Evolutionary conservation across 1,284 basidiomycete genomes (phyloP).

Genomic region (Veloboletus limbatus): DNA sequence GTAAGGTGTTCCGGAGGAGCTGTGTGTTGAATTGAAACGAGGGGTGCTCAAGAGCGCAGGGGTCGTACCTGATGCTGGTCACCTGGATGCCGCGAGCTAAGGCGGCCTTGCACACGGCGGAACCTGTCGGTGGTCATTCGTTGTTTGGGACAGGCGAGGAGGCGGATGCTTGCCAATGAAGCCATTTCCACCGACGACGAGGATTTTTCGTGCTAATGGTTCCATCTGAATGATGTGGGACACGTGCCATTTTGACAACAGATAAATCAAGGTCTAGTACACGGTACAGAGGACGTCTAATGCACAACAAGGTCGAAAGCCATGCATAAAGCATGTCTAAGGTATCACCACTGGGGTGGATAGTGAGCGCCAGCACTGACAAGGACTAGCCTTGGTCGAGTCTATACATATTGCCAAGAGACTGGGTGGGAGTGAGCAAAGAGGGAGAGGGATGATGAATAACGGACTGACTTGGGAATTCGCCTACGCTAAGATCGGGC

Average conservation of each 20-base stretch:
- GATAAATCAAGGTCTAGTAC: no score
- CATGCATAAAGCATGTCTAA: not conserved
- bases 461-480: constrained; percentile 52
- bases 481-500: constrained; percentile 52
- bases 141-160: constrained; percentile 1
- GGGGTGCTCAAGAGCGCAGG: not conserved
- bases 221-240: no score
- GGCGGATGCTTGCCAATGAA: constrained; percentile 70
- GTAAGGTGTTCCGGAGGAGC: constrained; percentile 85
- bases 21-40: constrained; percentile 31
- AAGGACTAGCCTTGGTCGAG: constrained; percentile 26
- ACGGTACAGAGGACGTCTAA: constrained; percentile 18
- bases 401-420: constrained; percentile 43
- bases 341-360: constrained; percentile 38
- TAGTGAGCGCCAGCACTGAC: not conserved
- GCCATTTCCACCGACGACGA: constrained; percentile 93
- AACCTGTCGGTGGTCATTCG: constrained; percentile 54
- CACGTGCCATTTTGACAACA: no score
- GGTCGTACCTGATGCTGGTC: constrained; percentile 76
- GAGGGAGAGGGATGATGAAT: not conserved
- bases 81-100: constrained; percentile 84
- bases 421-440: constrained; percentile 35
- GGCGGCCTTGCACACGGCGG: constrained; percentile 86
- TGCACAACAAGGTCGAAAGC: constrained; percentile 12
- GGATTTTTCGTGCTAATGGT: constrained; percentile 54